Evolutionary conservation across 2,329 filamentous ascomycete species (phyloP).

Genomic region (Didymellaceae sp.): DNA sequence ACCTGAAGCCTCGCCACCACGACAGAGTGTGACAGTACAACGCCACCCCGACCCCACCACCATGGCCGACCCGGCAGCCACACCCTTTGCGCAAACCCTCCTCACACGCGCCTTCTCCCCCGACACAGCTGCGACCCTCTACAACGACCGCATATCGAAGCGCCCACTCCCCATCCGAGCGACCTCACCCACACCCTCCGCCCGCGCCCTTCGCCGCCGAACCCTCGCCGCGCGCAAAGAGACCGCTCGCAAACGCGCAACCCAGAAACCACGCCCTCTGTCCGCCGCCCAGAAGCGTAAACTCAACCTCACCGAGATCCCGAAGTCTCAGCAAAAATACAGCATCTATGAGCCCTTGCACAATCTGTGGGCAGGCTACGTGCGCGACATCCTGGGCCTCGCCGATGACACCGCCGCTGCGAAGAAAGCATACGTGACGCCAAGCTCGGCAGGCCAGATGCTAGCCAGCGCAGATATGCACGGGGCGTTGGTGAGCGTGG

Average conservation of each 20-base stretch:
- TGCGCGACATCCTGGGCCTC: constrained; percentile 77
- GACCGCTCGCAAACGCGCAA: constrained; percentile 35
- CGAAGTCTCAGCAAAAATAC: constrained; percentile 72
- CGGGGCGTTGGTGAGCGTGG: constrained; percentile 82
- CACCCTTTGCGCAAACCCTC: constrained; percentile 58
- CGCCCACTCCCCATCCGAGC: constrained; percentile 81
- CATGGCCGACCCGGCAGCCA: constrained; percentile 26
- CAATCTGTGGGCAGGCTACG: constrained; percentile 82
- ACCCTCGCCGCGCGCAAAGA: constrained; percentile 58
- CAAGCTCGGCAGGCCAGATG: constrained; percentile 70
- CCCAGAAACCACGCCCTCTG: constrained; percentile 69
- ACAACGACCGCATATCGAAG: constrained; percentile 80
- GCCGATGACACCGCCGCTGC: constrained; percentile 44
- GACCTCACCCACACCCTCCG: constrained; percentile 68
- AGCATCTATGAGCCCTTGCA: constrained; percentile 79
- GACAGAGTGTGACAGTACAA: background rate
- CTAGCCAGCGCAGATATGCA: constrained; percentile 89
- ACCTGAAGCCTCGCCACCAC: background rate
- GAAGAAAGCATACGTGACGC: constrained; percentile 58
- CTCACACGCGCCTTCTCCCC: constrained; percentile 81
- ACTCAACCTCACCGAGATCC: constrained; percentile 76
- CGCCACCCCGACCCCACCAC: background rate
- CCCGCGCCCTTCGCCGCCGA: constrained; percentile 53
- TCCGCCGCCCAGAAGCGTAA: constrained; percentile 79
- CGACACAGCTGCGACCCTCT: constrained; percentile 72